phyloP scores from a whole-genome alignment of 2,329 filamentous ascomycete genomes.

The Colletotrichum karsti region DNA sequence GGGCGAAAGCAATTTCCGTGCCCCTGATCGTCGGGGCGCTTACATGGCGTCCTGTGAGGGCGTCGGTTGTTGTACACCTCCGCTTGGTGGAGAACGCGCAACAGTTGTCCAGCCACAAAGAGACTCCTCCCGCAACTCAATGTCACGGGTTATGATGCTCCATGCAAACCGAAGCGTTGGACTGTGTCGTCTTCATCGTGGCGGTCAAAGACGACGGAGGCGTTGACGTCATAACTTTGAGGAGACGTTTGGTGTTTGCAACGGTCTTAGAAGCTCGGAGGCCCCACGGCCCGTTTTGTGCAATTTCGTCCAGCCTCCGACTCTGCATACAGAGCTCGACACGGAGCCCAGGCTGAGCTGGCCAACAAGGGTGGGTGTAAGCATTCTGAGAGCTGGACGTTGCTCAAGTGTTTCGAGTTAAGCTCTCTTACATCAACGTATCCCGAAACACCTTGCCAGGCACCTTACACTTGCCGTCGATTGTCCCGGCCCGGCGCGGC shows the following conservation, averaged over 20 bases:
- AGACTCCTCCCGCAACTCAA: neutral
- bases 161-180: neutral
- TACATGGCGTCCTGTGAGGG: neutral
- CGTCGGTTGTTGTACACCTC: neutral
- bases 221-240: slow-evolving; percentile 3
- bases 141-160: neutral
- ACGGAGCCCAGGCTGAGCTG: neutral
- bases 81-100: neutral
- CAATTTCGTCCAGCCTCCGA: neutral
- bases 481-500: neutral
- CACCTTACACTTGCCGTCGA: neutral
- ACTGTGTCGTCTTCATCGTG: neutral
- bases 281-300: neutral
- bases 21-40: neutral
- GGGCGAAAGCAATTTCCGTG: slow-evolving; percentile 12
- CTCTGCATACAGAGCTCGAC: neutral
- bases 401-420: slow-evolving; percentile 16
- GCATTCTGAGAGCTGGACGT: neutral
- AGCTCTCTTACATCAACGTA: neutral
- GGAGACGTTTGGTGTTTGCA: neutral
- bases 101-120: neutral
- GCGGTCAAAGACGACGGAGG: neutral
- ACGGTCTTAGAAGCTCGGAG: neutral
- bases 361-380: neutral
- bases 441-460: slow-evolving; percentile 1